A percentile compares a stretch with the other conserved stretches of the same genome.
These are phyloP conservation scores for Leavenworthia alabamica DNA, from an alignment of 345 rosid species.

Conservation along the genomic window DNA sequence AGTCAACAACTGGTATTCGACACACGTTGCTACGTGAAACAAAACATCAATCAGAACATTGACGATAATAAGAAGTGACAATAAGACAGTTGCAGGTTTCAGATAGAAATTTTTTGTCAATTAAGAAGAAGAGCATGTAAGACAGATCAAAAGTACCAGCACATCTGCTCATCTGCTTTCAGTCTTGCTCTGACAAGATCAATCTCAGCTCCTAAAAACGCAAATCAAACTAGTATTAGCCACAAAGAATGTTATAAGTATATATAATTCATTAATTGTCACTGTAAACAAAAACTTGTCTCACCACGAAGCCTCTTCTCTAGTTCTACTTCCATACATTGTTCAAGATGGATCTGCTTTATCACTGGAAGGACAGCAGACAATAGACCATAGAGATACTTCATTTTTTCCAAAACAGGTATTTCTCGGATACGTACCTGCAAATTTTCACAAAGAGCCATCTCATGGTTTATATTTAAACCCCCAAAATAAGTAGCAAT, in stretches of 20 bases:
- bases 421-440: slow-evolving; percentile 75
- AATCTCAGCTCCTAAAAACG: slow-evolving; percentile 58
- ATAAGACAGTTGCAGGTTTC: background rate
- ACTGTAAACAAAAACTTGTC: slow-evolving; percentile 21
- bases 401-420: slow-evolving; percentile 78
- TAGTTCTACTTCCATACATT: slow-evolving; percentile 77
- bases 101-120: background rate
- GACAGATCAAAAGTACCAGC: slow-evolving; percentile 56
- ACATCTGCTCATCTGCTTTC: slow-evolving; percentile 98
- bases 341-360: slow-evolving; percentile 78
- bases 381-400: slow-evolving; percentile 65
- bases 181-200: slow-evolving; percentile 73
- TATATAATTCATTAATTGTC: background rate
- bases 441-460: slow-evolving; percentile 19
- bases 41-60: slow-evolving; percentile 16
- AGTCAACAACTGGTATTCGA: slow-evolving; percentile 88
- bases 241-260: background rate
- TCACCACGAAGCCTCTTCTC: slow-evolving; percentile 77
- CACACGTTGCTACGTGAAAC: slow-evolving; percentile 74
- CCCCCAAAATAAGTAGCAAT: background rate
- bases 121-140: slow-evolving; percentile 3
- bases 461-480: background rate
- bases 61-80: background rate
- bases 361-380: slow-evolving; percentile 87
- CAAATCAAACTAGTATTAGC: slow-evolving; percentile 11